Percentiles rank a stretch among this genome's conserved stretches.
These are phyloP conservation scores for Botrytis deweyae DNA, from an alignment of 2,329 filamentous ascomycete species.

Conservation along the genomic window DNA sequence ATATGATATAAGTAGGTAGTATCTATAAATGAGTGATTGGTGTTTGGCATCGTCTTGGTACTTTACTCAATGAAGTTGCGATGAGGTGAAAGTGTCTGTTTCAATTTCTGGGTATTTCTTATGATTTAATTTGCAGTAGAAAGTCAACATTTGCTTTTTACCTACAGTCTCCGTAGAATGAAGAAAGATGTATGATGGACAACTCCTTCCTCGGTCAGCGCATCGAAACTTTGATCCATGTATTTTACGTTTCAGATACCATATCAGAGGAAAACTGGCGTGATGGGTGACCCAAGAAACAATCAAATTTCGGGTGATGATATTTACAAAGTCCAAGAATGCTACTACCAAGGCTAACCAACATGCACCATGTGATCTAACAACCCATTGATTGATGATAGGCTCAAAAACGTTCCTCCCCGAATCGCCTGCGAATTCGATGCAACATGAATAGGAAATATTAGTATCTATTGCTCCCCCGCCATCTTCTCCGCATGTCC, in stretches of 20 bases:
- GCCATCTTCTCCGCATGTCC: background rate
- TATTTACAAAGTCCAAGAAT: background rate
- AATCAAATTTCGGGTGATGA: background rate
- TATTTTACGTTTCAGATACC: background rate
- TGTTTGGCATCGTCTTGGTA: background rate
- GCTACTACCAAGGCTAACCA: too few species aligned
- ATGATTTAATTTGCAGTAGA: background rate
- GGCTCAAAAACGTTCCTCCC: background rate
- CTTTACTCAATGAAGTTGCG: background rate
- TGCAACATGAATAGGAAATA: background rate
- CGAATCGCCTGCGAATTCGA: background rate
- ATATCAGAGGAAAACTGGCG: background rate
- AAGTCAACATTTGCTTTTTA: background rate
- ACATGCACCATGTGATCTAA: background rate
- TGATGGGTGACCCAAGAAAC: background rate
- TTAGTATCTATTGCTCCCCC: background rate
- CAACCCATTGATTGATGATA: background rate
- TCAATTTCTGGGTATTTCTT: background rate
- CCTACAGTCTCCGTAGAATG: background rate
- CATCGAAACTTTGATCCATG: background rate
- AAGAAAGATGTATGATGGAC: accelerated
- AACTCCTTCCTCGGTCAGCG: background rate
- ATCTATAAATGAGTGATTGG: background rate
- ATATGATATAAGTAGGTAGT: background rate
- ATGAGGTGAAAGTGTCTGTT: background rate